Conservation (phyloP, 2,329 filamentous ascomycete genomes). For the Venturia nashicola region DNA sequence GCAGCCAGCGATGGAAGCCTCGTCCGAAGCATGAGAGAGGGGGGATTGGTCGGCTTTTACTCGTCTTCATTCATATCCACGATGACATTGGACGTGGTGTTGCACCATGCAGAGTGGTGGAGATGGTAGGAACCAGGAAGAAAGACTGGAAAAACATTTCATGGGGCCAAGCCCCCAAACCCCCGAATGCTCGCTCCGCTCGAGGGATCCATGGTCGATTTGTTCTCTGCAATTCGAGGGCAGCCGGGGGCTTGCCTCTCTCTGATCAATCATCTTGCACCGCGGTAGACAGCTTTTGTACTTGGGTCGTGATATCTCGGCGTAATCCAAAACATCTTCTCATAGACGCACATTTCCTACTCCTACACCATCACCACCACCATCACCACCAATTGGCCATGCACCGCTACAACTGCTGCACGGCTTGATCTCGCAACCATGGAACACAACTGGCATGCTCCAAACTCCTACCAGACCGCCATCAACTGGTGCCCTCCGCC, state of each 20-base stretch:
- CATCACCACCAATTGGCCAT: not conserved
- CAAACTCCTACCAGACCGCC: not conserved
- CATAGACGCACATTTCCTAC: not conserved
- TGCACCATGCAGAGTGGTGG: not conserved
- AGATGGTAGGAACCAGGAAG: no score
- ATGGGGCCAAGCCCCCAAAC: no score
- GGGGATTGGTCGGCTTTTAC: not conserved
- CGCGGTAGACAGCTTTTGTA: not conserved
- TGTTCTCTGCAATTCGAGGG: no score
- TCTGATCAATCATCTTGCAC: no score
- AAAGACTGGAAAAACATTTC: no score
- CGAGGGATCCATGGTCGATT: no score
- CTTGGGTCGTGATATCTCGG: not conserved
- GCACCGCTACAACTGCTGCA: not conserved
- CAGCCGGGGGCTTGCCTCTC: no score
- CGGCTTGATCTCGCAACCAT: not conserved
- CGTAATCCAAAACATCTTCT: not conserved
- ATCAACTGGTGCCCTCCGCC: slow-evolving; percentile 4
- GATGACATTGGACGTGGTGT: not conserved
- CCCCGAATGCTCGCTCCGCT: no score
- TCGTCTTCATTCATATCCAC: not conserved
- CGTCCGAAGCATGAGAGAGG: not conserved
- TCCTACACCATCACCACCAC: no score
- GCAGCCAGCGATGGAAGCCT: not conserved
- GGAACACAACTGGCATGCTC: slow-evolving; percentile 1